Conservation (phyloP, 768 basidiomycete genomes). For the Lentinula sp. region DNA sequence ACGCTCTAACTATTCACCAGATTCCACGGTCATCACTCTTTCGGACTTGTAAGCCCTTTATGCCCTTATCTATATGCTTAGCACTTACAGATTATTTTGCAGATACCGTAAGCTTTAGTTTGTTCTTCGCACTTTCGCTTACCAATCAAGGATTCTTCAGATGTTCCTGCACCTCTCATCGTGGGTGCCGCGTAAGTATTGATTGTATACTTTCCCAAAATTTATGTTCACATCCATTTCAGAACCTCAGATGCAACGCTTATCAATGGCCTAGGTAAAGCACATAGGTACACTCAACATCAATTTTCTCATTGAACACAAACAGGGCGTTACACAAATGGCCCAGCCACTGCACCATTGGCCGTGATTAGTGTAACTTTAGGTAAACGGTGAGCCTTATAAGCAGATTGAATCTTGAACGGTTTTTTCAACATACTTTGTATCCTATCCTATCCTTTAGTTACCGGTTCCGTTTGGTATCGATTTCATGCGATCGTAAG, state of each 20-base stretch:
- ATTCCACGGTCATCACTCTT: constrained; percentile 27
- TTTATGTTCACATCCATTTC: neutral
- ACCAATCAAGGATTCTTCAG: neutral
- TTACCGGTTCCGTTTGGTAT: constrained; percentile 21
- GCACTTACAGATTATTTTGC: neutral
- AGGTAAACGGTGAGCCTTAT: constrained; percentile 12
- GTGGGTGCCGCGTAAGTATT: neutral
- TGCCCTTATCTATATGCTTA: constrained; percentile 4
- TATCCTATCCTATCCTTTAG: too few species aligned
- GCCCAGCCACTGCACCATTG: constrained; percentile 8
- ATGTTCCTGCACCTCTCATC: neutral
- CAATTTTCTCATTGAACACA: neutral
- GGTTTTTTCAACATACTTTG: neutral
- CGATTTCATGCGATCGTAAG: constrained; percentile 15
- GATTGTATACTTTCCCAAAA: neutral
- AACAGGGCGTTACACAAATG: neutral
- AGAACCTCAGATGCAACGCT: constrained; percentile 17
- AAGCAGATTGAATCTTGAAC: neutral
- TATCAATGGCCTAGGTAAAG: constrained; percentile 27
- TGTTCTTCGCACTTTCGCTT: neutral
- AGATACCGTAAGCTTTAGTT: neutral
- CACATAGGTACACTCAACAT: neutral
- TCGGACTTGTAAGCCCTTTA: constrained; percentile 24
- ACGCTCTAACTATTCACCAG: constrained; percentile 1
- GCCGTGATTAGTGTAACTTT: constrained; percentile 19